Base-by-base conservation (phyloP, 2,329 filamentous ascomycete genomes). In the Bipolaris gigantea region DNA sequence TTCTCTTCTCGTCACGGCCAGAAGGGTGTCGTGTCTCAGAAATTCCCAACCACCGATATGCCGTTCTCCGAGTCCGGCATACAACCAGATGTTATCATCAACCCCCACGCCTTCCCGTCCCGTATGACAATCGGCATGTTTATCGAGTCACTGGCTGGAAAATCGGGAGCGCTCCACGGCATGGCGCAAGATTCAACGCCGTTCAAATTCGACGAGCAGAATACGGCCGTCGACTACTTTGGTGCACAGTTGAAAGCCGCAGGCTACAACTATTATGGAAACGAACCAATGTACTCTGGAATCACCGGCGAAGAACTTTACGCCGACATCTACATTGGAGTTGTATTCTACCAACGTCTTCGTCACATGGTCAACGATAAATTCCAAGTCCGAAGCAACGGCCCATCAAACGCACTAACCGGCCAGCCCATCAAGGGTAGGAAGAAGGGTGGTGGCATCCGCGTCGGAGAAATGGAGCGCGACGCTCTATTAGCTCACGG, bases 91-190 rank as follows among this genome's bases (percentile, higher is more conserved):
- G 83, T 96, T 67, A 99, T 99, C 76, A 99, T 99, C 81, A 99
- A 99, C 79, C 94, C 94, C 36, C 94, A 99, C 82, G 94, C 94
- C 71, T 99, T 99, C 83, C 94, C 94, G 7, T 97, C 93, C 41
- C 92, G 94, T 77, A 99, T 99, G 94, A 99, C 94, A 18, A 99
- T 99, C 72, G 94, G 94, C 71, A 97, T 97, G 90, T 97, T 99
- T 76, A 86, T 99, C 71, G 94, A 99, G 79, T 97, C 92, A 5
- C 83, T 99, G 48, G 94, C 94, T 9, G 94, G 94, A 57, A 99
- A 99, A 79, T 86, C 93, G 9, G 94, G 94, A 42, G 90, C 93
- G 13, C 83, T 99, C 33, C 94, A 99, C 73, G 94, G 94, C 42
- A 82, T 97, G n/a, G 90, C 94, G 0, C 94, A 97, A 75, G 94